Evolutionary conservation across 257 asterid genomes (phyloP).

Genomic region (Linderniella brevidens): DNA sequence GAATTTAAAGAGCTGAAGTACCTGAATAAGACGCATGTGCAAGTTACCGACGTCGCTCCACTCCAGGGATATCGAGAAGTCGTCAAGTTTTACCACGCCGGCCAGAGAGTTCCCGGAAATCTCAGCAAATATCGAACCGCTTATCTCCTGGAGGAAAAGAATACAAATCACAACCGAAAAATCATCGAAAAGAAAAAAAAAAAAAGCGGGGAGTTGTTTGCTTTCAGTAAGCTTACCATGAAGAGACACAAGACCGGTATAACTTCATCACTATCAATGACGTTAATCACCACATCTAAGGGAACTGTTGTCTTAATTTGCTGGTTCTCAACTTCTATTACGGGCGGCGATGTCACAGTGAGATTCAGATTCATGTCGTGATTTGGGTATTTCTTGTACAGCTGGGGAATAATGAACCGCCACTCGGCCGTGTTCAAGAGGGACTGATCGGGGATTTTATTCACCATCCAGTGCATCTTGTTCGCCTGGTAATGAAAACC

Average conservation of each 20-base stretch:
- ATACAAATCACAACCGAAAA: too few relatives aligned
- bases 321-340: constrained; percentile 26
- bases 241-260: constrained; percentile 61
- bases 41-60: constrained; percentile 84
- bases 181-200: background rate
- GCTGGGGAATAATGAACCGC: constrained; percentile 73
- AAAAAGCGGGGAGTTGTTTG: background rate
- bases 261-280: constrained; percentile 40
- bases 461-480: constrained; percentile 65
- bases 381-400: constrained; percentile 70
- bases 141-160: constrained; percentile 65
- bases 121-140: constrained; percentile 42
- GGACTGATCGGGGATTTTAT: constrained; percentile 50
- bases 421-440: constrained; percentile 82
- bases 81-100: constrained; percentile 43
- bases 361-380: constrained; percentile 57
- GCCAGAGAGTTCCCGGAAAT: constrained; percentile 30
- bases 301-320: constrained; percentile 34
- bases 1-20: constrained; percentile 8
- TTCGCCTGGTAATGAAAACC: constrained; percentile 28
- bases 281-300: constrained; percentile 43
- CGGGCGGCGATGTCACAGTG: constrained; percentile 45
- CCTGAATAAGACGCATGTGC: constrained; percentile 76
- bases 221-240: constrained; percentile 34
- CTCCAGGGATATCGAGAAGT: constrained; percentile 48